Evolutionary conservation across 179 eudicot genomes (phyloP), one percentile per base, ranked within the genome.

Genomic region (Silene vulgaris): DNA sequence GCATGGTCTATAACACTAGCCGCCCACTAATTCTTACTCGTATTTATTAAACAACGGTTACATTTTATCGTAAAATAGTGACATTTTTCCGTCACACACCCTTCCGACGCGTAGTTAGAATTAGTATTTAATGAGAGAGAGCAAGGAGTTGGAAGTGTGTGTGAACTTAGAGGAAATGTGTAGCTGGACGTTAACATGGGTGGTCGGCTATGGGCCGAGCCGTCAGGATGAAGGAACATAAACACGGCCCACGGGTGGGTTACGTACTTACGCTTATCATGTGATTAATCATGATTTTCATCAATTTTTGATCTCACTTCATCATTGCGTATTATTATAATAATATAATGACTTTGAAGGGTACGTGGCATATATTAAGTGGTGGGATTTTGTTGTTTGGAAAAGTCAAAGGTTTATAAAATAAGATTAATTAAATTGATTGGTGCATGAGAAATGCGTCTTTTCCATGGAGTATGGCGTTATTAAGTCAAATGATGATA

Each of bases 181-280:
- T 45, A 78, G 62, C 16, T 60, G 78, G 78, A 78, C 59, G 75
- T 74, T 72, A 74, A 77, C 87, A 83, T 86, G 93, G 91, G 89
- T 89, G 89, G 97, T 85, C 77, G 35, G 69, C 19, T 67, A 76
- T 19, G 69, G 13, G 64, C 70, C 86, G 86, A 89, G 86, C 85
- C 97, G 93, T 87, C 77, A 82, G 82, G 84, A 60, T 71, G 64
- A 90, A 86, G 91, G 81, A 87, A 88, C 75, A 73, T 16, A n/a
- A 32, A 75, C 78, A 79, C 77, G 73, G 57, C 77, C 32, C 78
- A 79, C 77, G 73, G 57, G 77, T 45, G 65, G 65, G 43, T 32
- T 74, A 7, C 30, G 63, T 21, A 63, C 9, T 20, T 32, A 43
- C 69, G 70, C 32, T n/a, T n/a, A 61, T 81, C 81, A 81, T 78